Evolutionary conservation across 2,329 filamentous ascomycete species (phyloP).

Genomic region (Grosmannia penicillata): DNA sequence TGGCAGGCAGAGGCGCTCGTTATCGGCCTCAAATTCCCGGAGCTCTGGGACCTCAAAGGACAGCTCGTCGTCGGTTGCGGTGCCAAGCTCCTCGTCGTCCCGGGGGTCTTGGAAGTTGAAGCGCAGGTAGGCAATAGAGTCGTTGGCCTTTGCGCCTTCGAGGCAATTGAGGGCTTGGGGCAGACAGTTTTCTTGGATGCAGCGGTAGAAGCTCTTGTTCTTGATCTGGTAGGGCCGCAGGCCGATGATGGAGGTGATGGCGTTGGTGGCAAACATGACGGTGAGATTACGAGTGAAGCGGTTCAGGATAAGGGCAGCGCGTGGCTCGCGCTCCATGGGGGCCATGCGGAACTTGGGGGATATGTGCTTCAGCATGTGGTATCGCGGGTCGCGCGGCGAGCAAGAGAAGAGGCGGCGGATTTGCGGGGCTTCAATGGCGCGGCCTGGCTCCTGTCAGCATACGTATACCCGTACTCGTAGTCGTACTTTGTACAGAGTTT

Average conservation of each 20-base stretch:
- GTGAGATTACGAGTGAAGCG: slow-evolving; percentile 70
- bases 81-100: slow-evolving; percentile 33
- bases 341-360: slow-evolving; percentile 63
- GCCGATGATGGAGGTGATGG: slow-evolving; percentile 61
- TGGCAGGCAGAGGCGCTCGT: neutral
- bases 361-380: slow-evolving; percentile 78
- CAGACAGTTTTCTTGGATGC: slow-evolving; percentile 65
- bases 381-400: slow-evolving; percentile 68
- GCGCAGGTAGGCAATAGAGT: slow-evolving; percentile 78
- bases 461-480: too few relatives aligned
- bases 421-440: slow-evolving; percentile 62
- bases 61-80: slow-evolving; percentile 22
- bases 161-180: slow-evolving; percentile 63
- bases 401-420: slow-evolving; percentile 69
- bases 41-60: too few relatives aligned
- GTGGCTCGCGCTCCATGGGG: slow-evolving; percentile 55
- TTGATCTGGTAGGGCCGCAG: slow-evolving; percentile 53
- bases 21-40: slow-evolving; percentile 25
- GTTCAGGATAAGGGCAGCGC: slow-evolving; percentile 74
- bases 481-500: too few relatives aligned
- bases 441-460: too few relatives aligned
- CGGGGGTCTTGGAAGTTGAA: slow-evolving; percentile 73
- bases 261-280: slow-evolving; percentile 75
- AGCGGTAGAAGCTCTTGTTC: slow-evolving; percentile 75
- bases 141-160: slow-evolving; percentile 77